Percentiles rank a stretch among this genome's conserved stretches.
Conservation (phyloP, 1,284 basidiomycete genomes). For the Pseudozyma pruni region DNA sequence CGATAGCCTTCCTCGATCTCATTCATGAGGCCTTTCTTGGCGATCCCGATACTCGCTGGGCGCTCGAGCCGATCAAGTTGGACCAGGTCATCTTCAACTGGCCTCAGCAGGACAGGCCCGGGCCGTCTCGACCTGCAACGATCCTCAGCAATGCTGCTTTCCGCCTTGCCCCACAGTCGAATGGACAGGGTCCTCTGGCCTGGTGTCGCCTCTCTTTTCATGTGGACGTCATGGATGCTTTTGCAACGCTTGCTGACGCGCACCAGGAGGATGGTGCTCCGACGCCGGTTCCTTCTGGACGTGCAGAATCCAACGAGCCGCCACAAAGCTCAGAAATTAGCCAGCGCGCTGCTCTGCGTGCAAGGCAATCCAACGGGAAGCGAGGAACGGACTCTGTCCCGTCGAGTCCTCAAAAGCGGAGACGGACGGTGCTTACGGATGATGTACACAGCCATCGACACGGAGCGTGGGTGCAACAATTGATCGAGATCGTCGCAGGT, state of each 20-base stretch:
- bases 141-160: conserved; percentile 17
- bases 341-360: conserved; percentile 2
- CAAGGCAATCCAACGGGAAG: conserved; percentile 16
- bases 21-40: conserved; percentile 19
- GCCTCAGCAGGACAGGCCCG: not conserved
- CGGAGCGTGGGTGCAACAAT: not conserved
- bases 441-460: not conserved
- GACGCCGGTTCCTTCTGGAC: not conserved
- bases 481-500: conserved; percentile 8
- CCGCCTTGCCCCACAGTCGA: conserved; percentile 13
- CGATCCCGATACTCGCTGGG: conserved; percentile 36
- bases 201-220: conserved; percentile 31
- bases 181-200: conserved; percentile 12
- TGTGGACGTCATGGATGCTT: conserved; percentile 23
- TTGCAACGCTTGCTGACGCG: not conserved
- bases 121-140: not conserved
- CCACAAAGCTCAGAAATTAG: conserved; percentile 2
- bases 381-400: conserved; percentile 4
- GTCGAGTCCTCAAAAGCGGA: conserved; percentile 21
- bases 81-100: conserved; percentile 22
- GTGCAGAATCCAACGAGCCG: not conserved
- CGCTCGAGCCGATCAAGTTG: conserved; percentile 22
- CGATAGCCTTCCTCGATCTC: conserved; percentile 7
- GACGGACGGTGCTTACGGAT: conserved; percentile 1
- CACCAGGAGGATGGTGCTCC: not conserved